phyloP scores from a whole-genome alignment of 1,139 yeast species.

The Hemisphaericaspora subhashii region DNA sequence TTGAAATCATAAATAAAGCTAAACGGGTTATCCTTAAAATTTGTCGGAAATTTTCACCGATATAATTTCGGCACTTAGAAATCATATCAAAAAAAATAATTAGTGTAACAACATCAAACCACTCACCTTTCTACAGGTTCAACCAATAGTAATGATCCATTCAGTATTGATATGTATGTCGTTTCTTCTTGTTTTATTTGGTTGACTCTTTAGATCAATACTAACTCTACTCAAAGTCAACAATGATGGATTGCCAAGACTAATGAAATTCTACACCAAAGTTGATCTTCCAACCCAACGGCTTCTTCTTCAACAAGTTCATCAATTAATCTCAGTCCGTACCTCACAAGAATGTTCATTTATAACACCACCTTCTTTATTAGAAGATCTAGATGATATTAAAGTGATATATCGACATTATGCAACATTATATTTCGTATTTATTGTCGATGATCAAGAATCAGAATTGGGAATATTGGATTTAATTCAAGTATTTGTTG shows the following conservation, averaged over 20 bases:
- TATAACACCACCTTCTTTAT: slow-evolving; percentile 73
- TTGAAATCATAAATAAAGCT: too few relatives aligned
- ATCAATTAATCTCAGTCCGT: slow-evolving; percentile 66
- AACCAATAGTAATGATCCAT: slow-evolving; percentile 93
- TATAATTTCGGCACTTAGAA: too few relatives aligned
- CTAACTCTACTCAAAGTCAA: slow-evolving; percentile 55
- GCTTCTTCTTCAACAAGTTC: slow-evolving; percentile 70
- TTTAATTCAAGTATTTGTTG: slow-evolving; percentile 94
- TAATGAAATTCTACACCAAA: slow-evolving; percentile 90
- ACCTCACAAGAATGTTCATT: slow-evolving; percentile 77
- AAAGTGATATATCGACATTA: slow-evolving; percentile 92
- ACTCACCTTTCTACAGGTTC: too few relatives aligned
- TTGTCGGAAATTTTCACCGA: too few relatives aligned
- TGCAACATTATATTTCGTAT: slow-evolving; percentile 92
- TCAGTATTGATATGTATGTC: slow-evolving; percentile 82
- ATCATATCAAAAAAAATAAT: too few relatives aligned
- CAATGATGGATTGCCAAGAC: slow-evolving; percentile 88
- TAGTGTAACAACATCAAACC: too few relatives aligned
- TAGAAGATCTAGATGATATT: slow-evolving; percentile 74
- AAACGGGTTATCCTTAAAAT: too few relatives aligned
- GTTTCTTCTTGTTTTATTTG: not conserved
- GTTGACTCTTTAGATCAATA: not conserved
- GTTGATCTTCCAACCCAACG: slow-evolving; percentile 78
- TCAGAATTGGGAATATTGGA: slow-evolving; percentile 92
- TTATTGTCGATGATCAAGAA: slow-evolving; percentile 94